Evolutionary conservation across 192 early-diverging fungal genomes (phyloP).

Genomic region (Hyaloraphidium curvatum): DNA sequence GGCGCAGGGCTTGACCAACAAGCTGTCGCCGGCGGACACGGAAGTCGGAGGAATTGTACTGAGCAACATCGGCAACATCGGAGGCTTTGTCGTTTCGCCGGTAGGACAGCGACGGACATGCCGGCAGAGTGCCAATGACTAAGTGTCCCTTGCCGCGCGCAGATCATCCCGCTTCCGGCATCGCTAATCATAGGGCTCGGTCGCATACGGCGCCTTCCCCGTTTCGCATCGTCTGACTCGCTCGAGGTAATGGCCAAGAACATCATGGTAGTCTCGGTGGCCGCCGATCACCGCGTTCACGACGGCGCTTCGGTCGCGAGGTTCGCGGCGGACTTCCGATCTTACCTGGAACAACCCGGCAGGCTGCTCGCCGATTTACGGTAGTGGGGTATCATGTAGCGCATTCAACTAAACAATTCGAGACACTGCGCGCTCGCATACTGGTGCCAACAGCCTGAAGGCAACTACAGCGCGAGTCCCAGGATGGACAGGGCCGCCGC

Average conservation of each 20-base stretch:
- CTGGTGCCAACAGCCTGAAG: too few relatives aligned
- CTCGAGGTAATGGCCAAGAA: constrained; percentile 55
- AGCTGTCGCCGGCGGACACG: constrained; percentile 45
- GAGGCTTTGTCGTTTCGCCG: constrained; percentile 25
- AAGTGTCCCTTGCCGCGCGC: too few relatives aligned
- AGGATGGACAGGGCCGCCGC: too few relatives aligned
- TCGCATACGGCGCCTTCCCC: constrained; percentile 57
- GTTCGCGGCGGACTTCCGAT: constrained; percentile 72
- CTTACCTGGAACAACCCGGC: constrained; percentile 64
- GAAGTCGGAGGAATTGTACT: constrained; percentile 74
- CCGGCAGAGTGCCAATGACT: too few relatives aligned
- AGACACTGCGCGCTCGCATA: too few relatives aligned
- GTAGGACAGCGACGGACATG: too few relatives aligned
- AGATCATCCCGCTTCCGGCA: too few relatives aligned
- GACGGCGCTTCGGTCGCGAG: constrained; percentile 91
- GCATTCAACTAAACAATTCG: too few relatives aligned
- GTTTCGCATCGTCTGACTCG: constrained; percentile 41
- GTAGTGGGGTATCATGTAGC: too few relatives aligned
- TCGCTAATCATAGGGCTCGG: constrained; percentile 37
- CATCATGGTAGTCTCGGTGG: constrained; percentile 67
- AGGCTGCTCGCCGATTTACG: constrained; percentile 27
- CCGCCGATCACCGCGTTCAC: constrained; percentile 88
- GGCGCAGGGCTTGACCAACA: constrained; percentile 34
- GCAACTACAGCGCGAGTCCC: too few relatives aligned
- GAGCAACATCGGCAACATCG: constrained; percentile 88